Conservation (phyloP, 208 protist species). For the Trichomonas vaginalis region DNA sequence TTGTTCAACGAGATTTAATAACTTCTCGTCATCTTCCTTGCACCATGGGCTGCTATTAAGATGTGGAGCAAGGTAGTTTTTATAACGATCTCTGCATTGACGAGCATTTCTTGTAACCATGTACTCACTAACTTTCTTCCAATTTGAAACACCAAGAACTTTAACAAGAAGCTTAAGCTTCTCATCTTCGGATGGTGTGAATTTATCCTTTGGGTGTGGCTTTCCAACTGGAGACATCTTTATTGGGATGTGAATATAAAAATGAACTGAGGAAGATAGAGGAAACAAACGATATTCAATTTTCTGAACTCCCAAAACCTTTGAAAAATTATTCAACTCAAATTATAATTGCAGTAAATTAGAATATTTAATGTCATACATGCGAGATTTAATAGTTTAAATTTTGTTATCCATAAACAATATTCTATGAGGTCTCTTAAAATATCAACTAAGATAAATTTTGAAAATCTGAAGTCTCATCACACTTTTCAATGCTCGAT, state of each 20-base stretch:
- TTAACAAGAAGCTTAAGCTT: background rate
- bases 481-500: too few relatives aligned
- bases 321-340: too few relatives aligned
- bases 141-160: background rate
- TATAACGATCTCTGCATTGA: background rate
- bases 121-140: background rate
- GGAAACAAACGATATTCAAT: background rate
- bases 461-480: too few relatives aligned
- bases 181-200: background rate
- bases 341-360: background rate
- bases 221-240: background rate
- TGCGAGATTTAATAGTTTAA: background rate
- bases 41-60: background rate
- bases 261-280: background rate
- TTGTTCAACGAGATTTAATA: background rate
- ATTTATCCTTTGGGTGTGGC: background rate
- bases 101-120: background rate
- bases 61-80: background rate
- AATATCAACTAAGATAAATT: too few relatives aligned
- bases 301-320: background rate
- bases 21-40: background rate
- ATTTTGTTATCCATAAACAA: background rate
- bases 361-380: background rate
- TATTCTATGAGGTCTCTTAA: background rate
- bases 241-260: too few relatives aligned